phyloP scores from a whole-genome alignment of 2,329 filamentous ascomycete genomes.

The Fusarium humuli region DNA sequence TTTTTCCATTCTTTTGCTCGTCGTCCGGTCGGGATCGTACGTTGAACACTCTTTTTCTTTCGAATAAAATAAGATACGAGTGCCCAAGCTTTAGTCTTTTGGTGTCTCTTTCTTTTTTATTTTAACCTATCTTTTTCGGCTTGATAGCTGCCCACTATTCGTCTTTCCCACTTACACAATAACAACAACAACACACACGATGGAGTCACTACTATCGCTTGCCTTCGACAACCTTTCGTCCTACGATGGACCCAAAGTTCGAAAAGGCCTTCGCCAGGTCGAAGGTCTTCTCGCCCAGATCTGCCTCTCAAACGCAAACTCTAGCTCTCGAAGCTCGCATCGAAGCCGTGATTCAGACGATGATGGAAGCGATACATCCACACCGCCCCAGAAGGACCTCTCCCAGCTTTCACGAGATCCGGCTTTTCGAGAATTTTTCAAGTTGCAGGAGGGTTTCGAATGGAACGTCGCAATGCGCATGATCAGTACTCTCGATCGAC shows the following conservation, averaged over 20 bases:
- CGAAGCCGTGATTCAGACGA: conserved; percentile 45
- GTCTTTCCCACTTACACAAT: conserved; percentile 8
- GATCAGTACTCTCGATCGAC: conserved; percentile 84
- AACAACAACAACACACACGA: conserved; percentile 52
- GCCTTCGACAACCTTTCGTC: conserved; percentile 98
- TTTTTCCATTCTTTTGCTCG: conserved; percentile 25
- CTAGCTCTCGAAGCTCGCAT: conserved; percentile 52
- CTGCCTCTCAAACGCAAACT: conserved; percentile 79
- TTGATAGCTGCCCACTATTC: conserved; percentile 10
- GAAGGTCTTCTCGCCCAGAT: conserved; percentile 95
- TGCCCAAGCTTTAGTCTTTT: background rate
- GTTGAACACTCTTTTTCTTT: conserved; percentile 11
- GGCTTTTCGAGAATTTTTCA: conserved; percentile 95
- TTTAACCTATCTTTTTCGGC: conserved; percentile 7
- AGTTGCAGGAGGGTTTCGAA: conserved; percentile 95
- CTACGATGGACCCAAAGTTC: conserved; percentile 87
- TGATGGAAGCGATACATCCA: conserved; percentile 55
- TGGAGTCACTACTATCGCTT: conserved; percentile 92
- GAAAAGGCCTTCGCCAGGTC: conserved; percentile 93
- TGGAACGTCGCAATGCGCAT: conserved; percentile 95
- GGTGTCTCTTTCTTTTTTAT: conserved; percentile 17
- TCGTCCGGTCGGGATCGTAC: conserved; percentile 10
- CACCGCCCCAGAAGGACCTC: conserved; percentile 69
- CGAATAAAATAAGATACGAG: background rate
- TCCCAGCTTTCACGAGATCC: conserved; percentile 81